A percentile compares a stretch with the other conserved stretches of the same genome.
Conservation (phyloP, 306 rosid genomes). For the Morella rubra region DNA sequence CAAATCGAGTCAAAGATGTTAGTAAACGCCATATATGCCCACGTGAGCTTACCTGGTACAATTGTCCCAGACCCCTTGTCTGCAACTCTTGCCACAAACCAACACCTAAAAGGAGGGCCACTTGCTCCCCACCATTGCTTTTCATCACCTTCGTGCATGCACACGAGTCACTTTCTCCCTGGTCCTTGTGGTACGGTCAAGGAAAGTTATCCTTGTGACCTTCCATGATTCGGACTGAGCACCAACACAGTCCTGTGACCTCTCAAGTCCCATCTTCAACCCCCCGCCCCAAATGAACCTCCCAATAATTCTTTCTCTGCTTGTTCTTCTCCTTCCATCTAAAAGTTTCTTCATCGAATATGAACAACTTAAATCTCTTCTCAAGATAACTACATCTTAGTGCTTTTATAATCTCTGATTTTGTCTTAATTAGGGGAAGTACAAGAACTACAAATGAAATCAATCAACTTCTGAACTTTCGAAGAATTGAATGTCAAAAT, state of each 20-base stretch:
- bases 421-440: not conserved
- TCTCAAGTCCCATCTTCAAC: not conserved
- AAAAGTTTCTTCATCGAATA: not conserved
- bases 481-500: conserved; percentile 11
- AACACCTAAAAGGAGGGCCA: not conserved
- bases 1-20: not conserved
- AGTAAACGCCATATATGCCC: not conserved
- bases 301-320: not conserved
- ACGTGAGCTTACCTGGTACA: not conserved
- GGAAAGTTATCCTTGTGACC: conserved; percentile 44
- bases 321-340: not conserved
- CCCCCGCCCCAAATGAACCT: not conserved
- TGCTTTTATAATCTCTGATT: not conserved
- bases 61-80: conserved; percentile 12
- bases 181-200: conserved; percentile 43
- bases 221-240: not conserved
- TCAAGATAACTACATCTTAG: not conserved
- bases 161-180: conserved; percentile 24
- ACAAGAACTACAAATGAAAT: not conserved
- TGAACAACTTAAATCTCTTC: not conserved
- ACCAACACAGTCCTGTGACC: not conserved
- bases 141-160: not conserved
- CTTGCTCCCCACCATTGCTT: conserved; percentile 8
- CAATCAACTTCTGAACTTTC: not conserved
- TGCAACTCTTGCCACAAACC: not conserved